These are phyloP conservation scores for Scleroderma citrinum DNA, from an alignment of 768 basidiomycete species.

Conservation along the genomic window DNA sequence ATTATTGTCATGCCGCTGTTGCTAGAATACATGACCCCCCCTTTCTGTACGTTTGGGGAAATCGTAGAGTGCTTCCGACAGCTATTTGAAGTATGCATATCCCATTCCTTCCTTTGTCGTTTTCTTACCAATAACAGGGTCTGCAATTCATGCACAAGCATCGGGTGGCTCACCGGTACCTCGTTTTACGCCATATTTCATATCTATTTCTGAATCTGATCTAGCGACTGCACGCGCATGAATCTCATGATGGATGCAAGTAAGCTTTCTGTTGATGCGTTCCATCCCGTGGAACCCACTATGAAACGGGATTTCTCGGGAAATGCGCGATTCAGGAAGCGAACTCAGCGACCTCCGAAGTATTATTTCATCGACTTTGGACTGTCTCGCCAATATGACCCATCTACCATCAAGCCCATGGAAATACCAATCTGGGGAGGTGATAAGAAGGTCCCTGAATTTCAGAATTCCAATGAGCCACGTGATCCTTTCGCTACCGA, in stretches of 20 bases:
- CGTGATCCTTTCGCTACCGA: conserved; percentile 19
- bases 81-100: conserved; percentile 16
- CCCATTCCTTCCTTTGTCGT: neutral
- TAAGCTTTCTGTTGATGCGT: conserved; percentile 8
- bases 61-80: conserved; percentile 19
- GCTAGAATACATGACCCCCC: conserved; percentile 12
- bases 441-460: conserved; percentile 23
- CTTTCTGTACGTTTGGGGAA: conserved; percentile 20
- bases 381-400: conserved; percentile 17
- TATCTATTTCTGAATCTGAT: neutral
- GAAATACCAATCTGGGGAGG: conserved; percentile 17
- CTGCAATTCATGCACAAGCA: conserved; percentile 34
- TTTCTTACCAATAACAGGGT: conserved; percentile 17
- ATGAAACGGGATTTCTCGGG: conserved; percentile 1
- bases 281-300: conserved; percentile 3
- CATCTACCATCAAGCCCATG: neutral
- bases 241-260: conserved; percentile 23
- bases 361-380: conserved; percentile 29
- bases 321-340: conserved; percentile 9
- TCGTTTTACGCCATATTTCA: neutral
- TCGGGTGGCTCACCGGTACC: conserved; percentile 32
- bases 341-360: conserved; percentile 18
- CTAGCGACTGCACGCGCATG: conserved; percentile 13
- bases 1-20: conserved; percentile 22
- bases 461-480: conserved; percentile 3